A percentile compares a stretch with the other conserved stretches of the same genome.
phyloP scores from a whole-genome alignment of 768 basidiomycete species.

The Strobilomyces confusus region DNA sequence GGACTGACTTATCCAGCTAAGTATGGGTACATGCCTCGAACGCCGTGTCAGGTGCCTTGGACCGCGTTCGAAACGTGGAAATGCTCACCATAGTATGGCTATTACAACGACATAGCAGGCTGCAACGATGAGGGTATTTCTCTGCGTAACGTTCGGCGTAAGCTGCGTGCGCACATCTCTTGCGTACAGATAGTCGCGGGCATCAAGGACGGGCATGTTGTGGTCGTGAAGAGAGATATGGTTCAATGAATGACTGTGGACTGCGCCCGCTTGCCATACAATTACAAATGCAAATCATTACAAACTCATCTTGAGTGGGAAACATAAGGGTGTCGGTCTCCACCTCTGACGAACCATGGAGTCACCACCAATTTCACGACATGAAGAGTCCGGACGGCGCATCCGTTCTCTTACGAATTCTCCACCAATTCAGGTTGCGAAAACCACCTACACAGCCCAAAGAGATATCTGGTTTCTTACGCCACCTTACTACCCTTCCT shows the following conservation, averaged over 20 bases:
- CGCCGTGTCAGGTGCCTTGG: slow-evolving; percentile 1
- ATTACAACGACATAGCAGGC: slow-evolving; percentile 71
- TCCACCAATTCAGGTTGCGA: not conserved
- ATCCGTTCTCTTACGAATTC: not conserved
- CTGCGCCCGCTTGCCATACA: not conserved
- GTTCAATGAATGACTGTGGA: slow-evolving; percentile 1
- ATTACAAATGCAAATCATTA: too few species aligned
- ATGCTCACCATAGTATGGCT: slow-evolving; percentile 71
- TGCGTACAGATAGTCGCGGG: slow-evolving; percentile 15
- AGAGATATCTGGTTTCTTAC: not conserved
- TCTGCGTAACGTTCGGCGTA: slow-evolving; percentile 69
- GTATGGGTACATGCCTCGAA: slow-evolving; percentile 70
- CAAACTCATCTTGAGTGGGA: too few species aligned
- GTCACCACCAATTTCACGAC: too few species aligned
- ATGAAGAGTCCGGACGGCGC: not conserved
- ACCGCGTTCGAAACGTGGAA: not conserved
- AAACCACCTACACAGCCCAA: not conserved
- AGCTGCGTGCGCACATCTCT: slow-evolving; percentile 35
- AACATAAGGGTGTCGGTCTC: too few species aligned
- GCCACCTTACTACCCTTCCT: not conserved
- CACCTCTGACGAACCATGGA: too few species aligned
- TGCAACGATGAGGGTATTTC: slow-evolving; percentile 75
- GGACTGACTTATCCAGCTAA: slow-evolving; percentile 69
- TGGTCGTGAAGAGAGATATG: slow-evolving; percentile 17
- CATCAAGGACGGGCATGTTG: slow-evolving; percentile 30